Percentiles rank a stretch among this genome's conserved stretches.
Evolutionary conservation across 768 basidiomycete genomes (phyloP).

Genomic region (Basidioascus undulatus): DNA sequence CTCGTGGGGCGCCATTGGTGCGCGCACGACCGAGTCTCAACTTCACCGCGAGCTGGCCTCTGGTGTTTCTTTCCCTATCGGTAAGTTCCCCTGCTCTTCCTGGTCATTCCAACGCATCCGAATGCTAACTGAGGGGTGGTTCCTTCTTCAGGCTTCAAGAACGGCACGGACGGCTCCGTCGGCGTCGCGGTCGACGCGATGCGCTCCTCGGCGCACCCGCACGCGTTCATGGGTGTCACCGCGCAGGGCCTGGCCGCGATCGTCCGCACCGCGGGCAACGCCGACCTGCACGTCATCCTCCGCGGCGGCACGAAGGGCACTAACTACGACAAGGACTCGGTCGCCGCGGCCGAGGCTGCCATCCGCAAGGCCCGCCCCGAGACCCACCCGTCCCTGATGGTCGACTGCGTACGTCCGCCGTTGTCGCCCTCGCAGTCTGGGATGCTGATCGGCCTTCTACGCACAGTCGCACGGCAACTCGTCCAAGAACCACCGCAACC

Average conservation of each 20-base stretch:
- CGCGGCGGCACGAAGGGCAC: constrained; percentile 79
- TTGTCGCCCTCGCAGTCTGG: too few species aligned
- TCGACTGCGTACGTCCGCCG: constrained; percentile 55
- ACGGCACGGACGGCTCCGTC: constrained; percentile 81
- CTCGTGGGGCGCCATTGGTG: constrained; percentile 91
- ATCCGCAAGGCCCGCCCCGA: constrained; percentile 38
- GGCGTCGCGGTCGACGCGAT: constrained; percentile 89
- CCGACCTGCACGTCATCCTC: constrained; percentile 85
- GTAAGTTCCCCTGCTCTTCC: constrained; percentile 5
- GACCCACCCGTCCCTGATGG: constrained; percentile 47
- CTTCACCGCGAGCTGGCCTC: constrained; percentile 93
- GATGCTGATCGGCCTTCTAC: too few species aligned
- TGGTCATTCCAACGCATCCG: background rate
- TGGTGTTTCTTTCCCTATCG: constrained; percentile 86
- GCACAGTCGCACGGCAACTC: constrained; percentile 93
- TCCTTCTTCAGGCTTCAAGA: constrained; percentile 57
- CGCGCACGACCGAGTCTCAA: constrained; percentile 90
- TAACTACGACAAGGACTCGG: constrained; percentile 56
- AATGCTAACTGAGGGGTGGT: background rate
- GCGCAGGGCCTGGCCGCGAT: constrained; percentile 55
- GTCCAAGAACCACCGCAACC: constrained; percentile 78
- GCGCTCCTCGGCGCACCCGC: constrained; percentile 70
- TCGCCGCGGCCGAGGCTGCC: constrained; percentile 33
- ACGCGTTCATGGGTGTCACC: constrained; percentile 70
- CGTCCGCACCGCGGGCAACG: constrained; percentile 37